phyloP scores from a whole-genome alignment of 139 green algal genomes.

The Parachlorella kessleri region DNA sequence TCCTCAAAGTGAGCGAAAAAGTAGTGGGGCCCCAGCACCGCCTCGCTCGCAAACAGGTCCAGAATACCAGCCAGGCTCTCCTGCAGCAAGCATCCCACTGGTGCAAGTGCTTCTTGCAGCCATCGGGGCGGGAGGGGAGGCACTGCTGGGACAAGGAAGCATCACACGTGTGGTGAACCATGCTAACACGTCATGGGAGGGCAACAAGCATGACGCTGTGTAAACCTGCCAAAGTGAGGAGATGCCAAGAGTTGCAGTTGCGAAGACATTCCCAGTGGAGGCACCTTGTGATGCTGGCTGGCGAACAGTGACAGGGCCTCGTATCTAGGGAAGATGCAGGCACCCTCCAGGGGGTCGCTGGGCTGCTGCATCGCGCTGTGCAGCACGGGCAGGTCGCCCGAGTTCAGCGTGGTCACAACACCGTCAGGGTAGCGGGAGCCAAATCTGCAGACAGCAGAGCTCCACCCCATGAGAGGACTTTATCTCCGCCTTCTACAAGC shows the following conservation, averaged over 20 bases:
- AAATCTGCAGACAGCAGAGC: no score
- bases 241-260: no score
- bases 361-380: constrained; percentile 7
- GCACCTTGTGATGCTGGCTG: constrained; percentile 21
- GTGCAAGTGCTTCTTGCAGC: no score
- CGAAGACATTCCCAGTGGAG: no score
- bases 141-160: no score
- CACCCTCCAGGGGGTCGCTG: background rate
- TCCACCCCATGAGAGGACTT: no score
- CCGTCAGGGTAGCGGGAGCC: constrained; percentile 13
- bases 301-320: constrained; percentile 61
- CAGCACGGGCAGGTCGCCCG: constrained; percentile 29
- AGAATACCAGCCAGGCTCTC: constrained; percentile 32
- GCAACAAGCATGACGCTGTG: no score
- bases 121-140: no score
- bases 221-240: no score
- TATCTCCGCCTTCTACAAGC: no score
- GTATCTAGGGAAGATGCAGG: constrained; percentile 42
- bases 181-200: no score
- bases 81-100: constrained; percentile 8
- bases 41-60: constrained; percentile 33
- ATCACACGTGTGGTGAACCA: no score
- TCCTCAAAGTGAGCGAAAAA: background rate
- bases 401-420: constrained; percentile 15
- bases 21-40: constrained; percentile 7